Percentiles rank a stretch among this genome's conserved stretches.
Conservation (phyloP, 164 flowering plant genomes). For the Hamamelis virginiana region DNA sequence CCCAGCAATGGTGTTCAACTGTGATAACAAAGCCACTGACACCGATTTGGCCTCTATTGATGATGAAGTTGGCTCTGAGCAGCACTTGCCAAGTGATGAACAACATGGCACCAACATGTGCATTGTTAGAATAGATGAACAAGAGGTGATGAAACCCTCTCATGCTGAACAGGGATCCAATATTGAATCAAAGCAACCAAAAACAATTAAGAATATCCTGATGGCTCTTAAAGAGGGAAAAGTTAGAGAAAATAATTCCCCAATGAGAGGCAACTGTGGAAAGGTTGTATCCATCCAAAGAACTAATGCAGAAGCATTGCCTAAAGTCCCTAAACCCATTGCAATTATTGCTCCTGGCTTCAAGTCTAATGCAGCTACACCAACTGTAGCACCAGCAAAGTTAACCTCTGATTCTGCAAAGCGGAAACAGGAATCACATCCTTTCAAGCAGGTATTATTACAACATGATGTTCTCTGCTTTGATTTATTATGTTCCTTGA, state of each 20-base stretch:
- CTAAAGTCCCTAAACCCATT: conserved; percentile 54
- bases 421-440: conserved; percentile 41
- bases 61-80: conserved; percentile 47
- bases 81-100: conserved; percentile 36
- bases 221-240: conserved; percentile 84
- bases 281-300: conserved; percentile 46
- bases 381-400: conserved; percentile 36
- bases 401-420: conserved; percentile 45
- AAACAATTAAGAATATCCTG: conserved; percentile 63
- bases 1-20: conserved; percentile 24
- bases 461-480: neutral
- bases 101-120: conserved; percentile 19
- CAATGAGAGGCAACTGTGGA: conserved; percentile 67
- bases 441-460: conserved; percentile 65
- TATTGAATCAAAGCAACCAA: conserved; percentile 61
- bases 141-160: conserved; percentile 28
- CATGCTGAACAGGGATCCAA: conserved; percentile 35
- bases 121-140: conserved; percentile 34
- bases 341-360: conserved; percentile 31
- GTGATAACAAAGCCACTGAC: conserved; percentile 50
- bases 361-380: conserved; percentile 52
- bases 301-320: conserved; percentile 48
- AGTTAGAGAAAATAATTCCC: conserved; percentile 75
- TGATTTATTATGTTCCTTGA: neutral
- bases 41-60: conserved; percentile 44